Conservation (phyloP, 2,329 filamentous ascomycete genomes). For the Fusarium brevicatenulatum region DNA sequence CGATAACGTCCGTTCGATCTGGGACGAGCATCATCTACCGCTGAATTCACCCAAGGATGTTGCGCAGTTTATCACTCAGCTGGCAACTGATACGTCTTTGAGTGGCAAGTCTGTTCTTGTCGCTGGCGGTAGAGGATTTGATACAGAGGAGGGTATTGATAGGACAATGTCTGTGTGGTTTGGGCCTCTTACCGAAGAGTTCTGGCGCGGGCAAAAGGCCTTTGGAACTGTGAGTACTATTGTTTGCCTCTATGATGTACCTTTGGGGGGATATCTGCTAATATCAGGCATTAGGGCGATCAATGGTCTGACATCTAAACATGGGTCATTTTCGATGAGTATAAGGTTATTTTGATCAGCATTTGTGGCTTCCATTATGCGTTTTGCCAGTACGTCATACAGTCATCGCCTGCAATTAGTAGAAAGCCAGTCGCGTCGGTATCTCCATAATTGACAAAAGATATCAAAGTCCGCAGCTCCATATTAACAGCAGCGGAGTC, state of each 20-base stretch:
- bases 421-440: too few relatives aligned
- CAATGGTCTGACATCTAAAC: background rate
- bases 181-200: background rate
- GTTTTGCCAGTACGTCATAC: accelerated
- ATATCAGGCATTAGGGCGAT: background rate
- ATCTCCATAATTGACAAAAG: background rate
- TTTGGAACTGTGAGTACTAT: background rate
- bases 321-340: accelerated
- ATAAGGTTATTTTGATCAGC: too few relatives aligned
- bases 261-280: accelerated
- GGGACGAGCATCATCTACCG: background rate
- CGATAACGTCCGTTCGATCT: background rate
- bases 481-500: background rate
- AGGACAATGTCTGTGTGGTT: background rate
- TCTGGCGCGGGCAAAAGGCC: background rate
- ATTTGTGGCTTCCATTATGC: too few relatives aligned
- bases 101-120: background rate
- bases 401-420: background rate
- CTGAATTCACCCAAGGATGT: background rate
- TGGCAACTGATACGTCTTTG: background rate
- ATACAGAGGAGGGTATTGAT: background rate
- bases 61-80: background rate
- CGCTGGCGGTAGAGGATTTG: background rate
- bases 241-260: accelerated
- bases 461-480: background rate